A percentile compares a stretch with the other conserved stretches of the same genome.
Evolutionary conservation across 108 stramenopile genomes (phyloP).

Genomic region (Cylindrotheca closterium): DNA sequence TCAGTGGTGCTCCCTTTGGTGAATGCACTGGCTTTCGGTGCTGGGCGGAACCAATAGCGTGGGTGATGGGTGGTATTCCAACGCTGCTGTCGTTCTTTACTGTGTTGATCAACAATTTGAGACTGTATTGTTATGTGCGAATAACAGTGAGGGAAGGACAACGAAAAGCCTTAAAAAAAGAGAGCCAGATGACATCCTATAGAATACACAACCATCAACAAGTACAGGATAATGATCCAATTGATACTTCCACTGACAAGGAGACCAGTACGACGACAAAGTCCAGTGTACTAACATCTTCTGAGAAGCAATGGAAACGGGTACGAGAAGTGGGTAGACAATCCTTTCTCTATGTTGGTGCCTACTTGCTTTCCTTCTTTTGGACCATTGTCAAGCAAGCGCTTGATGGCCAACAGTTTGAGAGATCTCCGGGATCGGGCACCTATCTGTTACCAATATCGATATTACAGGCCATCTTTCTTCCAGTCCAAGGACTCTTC

Average conservation of each 20-base stretch:
- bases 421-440: neutral
- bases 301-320: neutral
- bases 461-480: slow-evolving; percentile 8
- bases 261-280: neutral
- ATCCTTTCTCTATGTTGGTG: slow-evolving; percentile 7
- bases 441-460: neutral
- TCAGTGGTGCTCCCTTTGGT: neutral
- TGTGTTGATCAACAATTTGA: slow-evolving; percentile 2
- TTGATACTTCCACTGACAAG: neutral
- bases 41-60: neutral
- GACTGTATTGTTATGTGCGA: slow-evolving; percentile 2
- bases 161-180: neutral
- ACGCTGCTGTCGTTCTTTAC: neutral
- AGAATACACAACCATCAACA: neutral
- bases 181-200: neutral
- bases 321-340: neutral
- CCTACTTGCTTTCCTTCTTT: neutral
- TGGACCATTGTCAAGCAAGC: neutral
- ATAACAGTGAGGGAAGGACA: neutral
- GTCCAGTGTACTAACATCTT: neutral
- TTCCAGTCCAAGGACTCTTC: slow-evolving; percentile 46
- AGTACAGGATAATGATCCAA: neutral
- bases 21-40: slow-evolving; percentile 2
- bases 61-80: neutral
- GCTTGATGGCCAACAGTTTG: neutral